phyloP scores from a whole-genome alignment of 169 alveolate genomes.

The Eimeria maxima region DNA sequence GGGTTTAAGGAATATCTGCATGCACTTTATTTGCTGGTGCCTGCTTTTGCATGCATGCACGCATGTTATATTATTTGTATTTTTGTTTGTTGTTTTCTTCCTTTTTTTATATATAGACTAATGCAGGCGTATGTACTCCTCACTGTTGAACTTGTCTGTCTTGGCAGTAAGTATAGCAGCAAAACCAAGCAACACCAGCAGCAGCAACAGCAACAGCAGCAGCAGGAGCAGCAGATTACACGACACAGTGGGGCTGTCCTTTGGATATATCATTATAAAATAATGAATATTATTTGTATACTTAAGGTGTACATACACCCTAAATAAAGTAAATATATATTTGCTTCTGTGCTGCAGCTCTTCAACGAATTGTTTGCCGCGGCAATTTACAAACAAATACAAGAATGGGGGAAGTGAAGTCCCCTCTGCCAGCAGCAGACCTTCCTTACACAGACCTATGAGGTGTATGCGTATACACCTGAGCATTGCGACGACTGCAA shows the following conservation, averaged over 20 bases:
- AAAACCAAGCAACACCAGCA: background rate
- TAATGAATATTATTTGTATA: too few species aligned
- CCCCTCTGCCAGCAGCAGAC: conserved; percentile 19
- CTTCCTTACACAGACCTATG: conserved; percentile 46
- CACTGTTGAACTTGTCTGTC: conserved; percentile 20
- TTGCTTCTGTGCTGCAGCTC: conserved; percentile 7
- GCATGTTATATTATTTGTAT: background rate
- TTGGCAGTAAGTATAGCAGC: background rate
- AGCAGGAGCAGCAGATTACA: background rate
- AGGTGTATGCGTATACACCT: background rate
- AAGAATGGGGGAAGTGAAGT: background rate
- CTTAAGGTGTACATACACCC: background rate
- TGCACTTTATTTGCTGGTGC: background rate
- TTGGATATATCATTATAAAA: background rate
- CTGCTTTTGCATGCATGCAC: background rate
- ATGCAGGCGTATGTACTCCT: conserved; percentile 11
- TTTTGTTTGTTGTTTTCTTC: background rate
- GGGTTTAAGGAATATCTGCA: too few species aligned
- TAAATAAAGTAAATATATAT: background rate
- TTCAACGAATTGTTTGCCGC: conserved; percentile 38
- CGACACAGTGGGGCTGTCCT: background rate
- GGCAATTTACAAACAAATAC: background rate
- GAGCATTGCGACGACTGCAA: too few species aligned
- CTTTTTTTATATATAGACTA: background rate
- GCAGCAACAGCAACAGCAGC: conserved; percentile 24